Percentiles rank a stretch among this genome's conserved stretches.
phyloP scores from a whole-genome alignment of 495 filamentous ascomycete genomes.

The Bombardia bombarda region DNA sequence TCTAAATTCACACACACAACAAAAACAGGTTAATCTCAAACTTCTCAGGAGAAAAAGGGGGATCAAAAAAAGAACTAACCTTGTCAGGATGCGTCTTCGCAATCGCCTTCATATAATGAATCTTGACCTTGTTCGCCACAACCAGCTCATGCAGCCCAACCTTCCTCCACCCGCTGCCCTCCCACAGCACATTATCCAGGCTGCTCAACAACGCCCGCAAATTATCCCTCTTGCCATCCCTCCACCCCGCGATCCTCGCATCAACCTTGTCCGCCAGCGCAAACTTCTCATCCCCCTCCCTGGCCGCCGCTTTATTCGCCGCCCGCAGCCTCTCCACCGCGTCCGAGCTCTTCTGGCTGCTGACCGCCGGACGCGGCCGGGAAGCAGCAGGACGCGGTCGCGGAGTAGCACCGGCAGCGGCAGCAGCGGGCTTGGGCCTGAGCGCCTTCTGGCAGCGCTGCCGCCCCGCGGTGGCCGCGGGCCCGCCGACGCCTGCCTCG shows the following conservation, averaged over 20 bases:
- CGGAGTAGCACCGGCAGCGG: background rate
- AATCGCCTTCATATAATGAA: slow-evolving; percentile 98
- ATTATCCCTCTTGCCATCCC: slow-evolving; percentile 85
- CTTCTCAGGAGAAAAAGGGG: background rate
- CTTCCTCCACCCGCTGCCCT: slow-evolving; percentile 91
- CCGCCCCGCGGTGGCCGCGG: slow-evolving; percentile 76
- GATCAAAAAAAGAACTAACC: slow-evolving; percentile 45
- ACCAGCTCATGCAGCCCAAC: slow-evolving; percentile 88
- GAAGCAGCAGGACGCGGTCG: slow-evolving; percentile 36
- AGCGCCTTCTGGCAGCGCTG: slow-evolving; percentile 83
- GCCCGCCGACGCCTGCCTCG: slow-evolving; percentile 73
- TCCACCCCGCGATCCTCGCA: slow-evolving; percentile 67
- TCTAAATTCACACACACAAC: slow-evolving; percentile 38
- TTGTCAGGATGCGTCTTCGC: slow-evolving; percentile 97
- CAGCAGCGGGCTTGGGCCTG: slow-evolving; percentile 43
- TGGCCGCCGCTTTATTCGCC: slow-evolving; percentile 76
- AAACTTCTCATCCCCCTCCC: slow-evolving; percentile 85
- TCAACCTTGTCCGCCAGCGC: slow-evolving; percentile 80
- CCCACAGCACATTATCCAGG: slow-evolving; percentile 85
- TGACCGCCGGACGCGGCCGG: slow-evolving; percentile 25
- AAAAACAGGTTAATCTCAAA: background rate
- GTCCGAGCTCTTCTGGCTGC: slow-evolving; percentile 37
- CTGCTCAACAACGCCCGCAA: slow-evolving; percentile 81
- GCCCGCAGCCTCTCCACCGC: slow-evolving; percentile 72
- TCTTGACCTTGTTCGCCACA: slow-evolving; percentile 85